Percentiles rank a stretch among this genome's conserved stretches.
Evolutionary conservation across 805 yeast species (phyloP).

Genomic region (Zygotorulaspora chibaensis): DNA sequence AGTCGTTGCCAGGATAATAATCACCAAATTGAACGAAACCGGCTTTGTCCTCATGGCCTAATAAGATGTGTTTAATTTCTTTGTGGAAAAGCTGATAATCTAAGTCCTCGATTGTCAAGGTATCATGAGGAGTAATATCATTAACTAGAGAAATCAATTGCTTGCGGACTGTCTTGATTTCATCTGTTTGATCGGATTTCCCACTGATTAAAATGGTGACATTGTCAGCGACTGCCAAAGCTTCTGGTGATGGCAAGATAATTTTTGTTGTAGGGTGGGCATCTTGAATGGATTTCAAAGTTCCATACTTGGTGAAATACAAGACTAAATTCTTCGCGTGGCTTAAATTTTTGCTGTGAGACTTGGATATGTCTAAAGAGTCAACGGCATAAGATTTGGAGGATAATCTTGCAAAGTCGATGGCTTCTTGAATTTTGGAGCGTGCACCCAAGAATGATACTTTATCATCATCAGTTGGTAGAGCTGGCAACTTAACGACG

Average conservation of each 20-base stretch:
- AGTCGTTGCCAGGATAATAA: constrained; percentile 41
- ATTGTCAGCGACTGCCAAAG: constrained; percentile 42
- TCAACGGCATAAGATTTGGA: constrained; percentile 60
- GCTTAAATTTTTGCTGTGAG: constrained; percentile 72
- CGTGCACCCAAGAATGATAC: constrained; percentile 65
- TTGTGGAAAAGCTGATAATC: constrained; percentile 42
- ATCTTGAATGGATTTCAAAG: constrained; percentile 41
- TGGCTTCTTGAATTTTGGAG: constrained; percentile 56
- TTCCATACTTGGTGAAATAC: constrained; percentile 52
- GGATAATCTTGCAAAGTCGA: constrained; percentile 53
- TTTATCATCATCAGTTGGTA: constrained; percentile 42
- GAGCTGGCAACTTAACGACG: constrained; percentile 50
- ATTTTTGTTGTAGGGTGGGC: constrained; percentile 44
- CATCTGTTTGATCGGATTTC: constrained; percentile 41
- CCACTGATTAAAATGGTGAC: constrained; percentile 65
- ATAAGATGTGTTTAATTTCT: constrained; percentile 26
- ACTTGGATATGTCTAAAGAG: constrained; percentile 75
- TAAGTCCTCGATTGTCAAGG: constrained; percentile 57
- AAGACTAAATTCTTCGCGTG: constrained; percentile 78
- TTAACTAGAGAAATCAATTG: constrained; percentile 72
- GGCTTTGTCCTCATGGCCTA: constrained; percentile 39
- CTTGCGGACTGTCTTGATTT: constrained; percentile 61
- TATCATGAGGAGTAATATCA: constrained; percentile 61
- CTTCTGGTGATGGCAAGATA: constrained; percentile 43
- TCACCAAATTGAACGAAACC: constrained; percentile 57